These are phyloP conservation scores for Dactylellina sp. DNA, from an alignment of 2,329 filamentous ascomycete genomes.

Conservation along the genomic window DNA sequence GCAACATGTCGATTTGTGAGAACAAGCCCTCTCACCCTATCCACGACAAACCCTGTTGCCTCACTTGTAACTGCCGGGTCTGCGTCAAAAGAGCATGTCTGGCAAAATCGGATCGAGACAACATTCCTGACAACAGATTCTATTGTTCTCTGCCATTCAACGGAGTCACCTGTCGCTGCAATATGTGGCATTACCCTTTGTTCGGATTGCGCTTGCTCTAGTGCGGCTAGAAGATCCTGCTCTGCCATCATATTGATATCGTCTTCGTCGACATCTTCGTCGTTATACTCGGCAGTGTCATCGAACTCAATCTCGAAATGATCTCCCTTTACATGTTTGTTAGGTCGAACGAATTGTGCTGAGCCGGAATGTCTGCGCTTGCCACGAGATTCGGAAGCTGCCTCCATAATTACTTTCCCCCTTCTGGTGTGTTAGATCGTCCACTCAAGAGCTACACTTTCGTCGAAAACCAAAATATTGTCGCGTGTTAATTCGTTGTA, in stretches of 20 bases:
- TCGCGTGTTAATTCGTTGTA: no score
- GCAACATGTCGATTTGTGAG: conserved; percentile 93
- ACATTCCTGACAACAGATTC: conserved; percentile 94
- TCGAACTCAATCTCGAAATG: conserved; percentile 53
- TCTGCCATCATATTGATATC: conserved; percentile 52
- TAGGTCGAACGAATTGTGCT: conserved; percentile 58
- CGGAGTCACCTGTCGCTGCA: conserved; percentile 72
- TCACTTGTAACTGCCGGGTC: conserved; percentile 92
- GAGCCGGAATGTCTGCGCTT: conserved; percentile 60
- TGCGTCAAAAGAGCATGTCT: conserved; percentile 98
- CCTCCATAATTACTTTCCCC: conserved; percentile 55
- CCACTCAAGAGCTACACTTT: no score
- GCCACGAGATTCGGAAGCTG: conserved; percentile 56
- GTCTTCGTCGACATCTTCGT: conserved; percentile 51
- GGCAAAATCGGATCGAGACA: conserved; percentile 98
- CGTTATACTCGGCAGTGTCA: conserved; percentile 55
- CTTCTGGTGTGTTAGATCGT: not conserved
- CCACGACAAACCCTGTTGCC: conserved; percentile 96
- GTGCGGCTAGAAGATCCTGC: conserved; percentile 56
- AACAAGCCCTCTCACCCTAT: conserved; percentile 90
- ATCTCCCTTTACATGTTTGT: conserved; percentile 59
- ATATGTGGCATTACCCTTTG: conserved; percentile 61
- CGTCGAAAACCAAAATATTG: no score
- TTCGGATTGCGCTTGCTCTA: conserved; percentile 56
- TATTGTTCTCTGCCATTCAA: conserved; percentile 95